Evolutionary conservation across 352 stramenopile species (phyloP).

Genomic region (Phytophthora kernoviae): DNA sequence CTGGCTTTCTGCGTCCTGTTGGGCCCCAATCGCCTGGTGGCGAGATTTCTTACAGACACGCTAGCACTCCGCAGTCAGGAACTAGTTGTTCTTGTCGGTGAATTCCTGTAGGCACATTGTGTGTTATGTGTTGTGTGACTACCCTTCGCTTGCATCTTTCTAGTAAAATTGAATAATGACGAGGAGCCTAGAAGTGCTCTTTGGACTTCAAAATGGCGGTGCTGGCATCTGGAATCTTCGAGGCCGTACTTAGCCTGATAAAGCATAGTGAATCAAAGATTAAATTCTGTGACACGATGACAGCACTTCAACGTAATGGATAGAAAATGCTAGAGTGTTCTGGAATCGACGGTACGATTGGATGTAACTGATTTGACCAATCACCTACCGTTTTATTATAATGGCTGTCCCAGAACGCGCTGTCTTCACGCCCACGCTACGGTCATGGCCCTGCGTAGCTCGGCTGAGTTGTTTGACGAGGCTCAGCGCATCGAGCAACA

Average conservation of each 20-base stretch:
- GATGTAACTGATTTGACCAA: neutral
- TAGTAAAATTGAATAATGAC: constrained; percentile 37
- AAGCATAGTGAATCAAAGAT: constrained; percentile 25
- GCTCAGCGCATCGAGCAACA: constrained; percentile 40
- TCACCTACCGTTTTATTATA: neutral
- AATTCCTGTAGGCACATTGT: constrained; percentile 79
- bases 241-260: constrained; percentile 31
- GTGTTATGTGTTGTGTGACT: constrained; percentile 19
- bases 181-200: neutral
- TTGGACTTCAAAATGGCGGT: neutral
- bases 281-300: constrained; percentile 17
- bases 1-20: too few relatives aligned
- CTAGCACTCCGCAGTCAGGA: constrained; percentile 49
- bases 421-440: constrained; percentile 7
- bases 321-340: constrained; percentile 19
- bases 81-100: constrained; percentile 82
- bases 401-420: neutral
- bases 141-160: constrained; percentile 22
- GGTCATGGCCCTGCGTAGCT: constrained; percentile 23
- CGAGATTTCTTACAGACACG: too few relatives aligned
- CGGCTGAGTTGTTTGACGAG: constrained; percentile 54
- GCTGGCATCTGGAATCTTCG: constrained; percentile 30
- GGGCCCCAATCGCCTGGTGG: too few relatives aligned
- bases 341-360: neutral
- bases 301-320: constrained; percentile 25